Evolutionary conservation across 2,329 filamentous ascomycete genomes (phyloP), one percentile per base, ranked within the genome.

Genomic region (Fusarium tuaranense): DNA sequence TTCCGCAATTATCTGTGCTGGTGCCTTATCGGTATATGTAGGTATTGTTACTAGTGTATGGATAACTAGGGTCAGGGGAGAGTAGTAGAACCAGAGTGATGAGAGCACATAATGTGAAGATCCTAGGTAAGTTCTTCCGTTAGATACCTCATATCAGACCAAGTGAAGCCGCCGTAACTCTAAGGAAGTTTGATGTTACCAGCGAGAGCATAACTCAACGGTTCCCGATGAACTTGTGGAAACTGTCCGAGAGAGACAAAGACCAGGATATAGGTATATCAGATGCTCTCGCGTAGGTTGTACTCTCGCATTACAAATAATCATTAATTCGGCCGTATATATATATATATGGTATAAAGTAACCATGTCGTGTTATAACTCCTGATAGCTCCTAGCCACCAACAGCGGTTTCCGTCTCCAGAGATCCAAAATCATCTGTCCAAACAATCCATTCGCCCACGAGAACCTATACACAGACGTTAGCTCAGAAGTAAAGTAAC

Each of bases 391-490:
- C 71, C 78, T 83, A 34, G 78, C 77, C 34, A 91, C 81, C 67
- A 97, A 80, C 77, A 91, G 86, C 13, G 94, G 94, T 81, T 94
- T 94, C 81, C 94, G 86, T 73, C 90, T 88, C 55, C 92, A 91
- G 61, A 98, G 82, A 83, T 96, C 93, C 34, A 97, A 82, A 66
- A 97, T 89, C 69, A 94, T 94, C 84, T 96, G 93, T 14, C 94
- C 93, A 83, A 95, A 97, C n/a, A 97, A 90, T 0, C 93, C 94
- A 80, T 97, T 97, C 16, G 94, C 94, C 94, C 94, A 97, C 1
- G 94, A 92, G 80, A 97, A 97, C 93, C 93, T 95, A 70, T 87
- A 25, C 9, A 12, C 27, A 27, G 27, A 27, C 27, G 27, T 27
- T 27, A 27, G 27, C 27, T 27, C 27, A 27, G 27, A 27, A 27